These are phyloP conservation scores for Podosphaera xanthii DNA, from an alignment of 2,329 filamentous ascomycete genomes.

Conservation along the genomic window DNA sequence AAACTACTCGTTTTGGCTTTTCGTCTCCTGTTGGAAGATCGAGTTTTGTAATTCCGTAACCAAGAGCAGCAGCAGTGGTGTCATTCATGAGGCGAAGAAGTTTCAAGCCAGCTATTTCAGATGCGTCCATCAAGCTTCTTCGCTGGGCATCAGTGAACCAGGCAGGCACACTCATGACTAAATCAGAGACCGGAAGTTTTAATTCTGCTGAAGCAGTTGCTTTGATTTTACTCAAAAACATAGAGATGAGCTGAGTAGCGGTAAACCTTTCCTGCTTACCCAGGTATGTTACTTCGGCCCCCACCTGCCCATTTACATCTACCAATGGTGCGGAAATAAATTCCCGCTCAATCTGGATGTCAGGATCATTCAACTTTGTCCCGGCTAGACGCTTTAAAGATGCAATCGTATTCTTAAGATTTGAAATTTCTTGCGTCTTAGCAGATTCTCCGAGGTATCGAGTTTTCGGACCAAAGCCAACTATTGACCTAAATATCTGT, in stretches of 20 bases:
- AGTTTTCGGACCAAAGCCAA: conserved; percentile 83
- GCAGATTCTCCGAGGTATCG: conserved; percentile 87
- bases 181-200: conserved; percentile 73
- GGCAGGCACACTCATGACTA: conserved; percentile 81
- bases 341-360: conserved; percentile 80
- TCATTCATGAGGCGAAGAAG: conserved; percentile 90
- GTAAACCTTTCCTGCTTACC: conserved; percentile 91
- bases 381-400: conserved; percentile 84
- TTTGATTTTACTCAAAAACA: conserved; percentile 92
- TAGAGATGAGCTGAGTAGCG: conserved; percentile 79
- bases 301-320: conserved; percentile 83
- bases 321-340: conserved; percentile 69
- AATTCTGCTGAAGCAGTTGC: conserved; percentile 69
- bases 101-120: conserved; percentile 85
- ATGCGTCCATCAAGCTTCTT: conserved; percentile 68
- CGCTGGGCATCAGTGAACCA: conserved; percentile 97
- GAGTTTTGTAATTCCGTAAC: conserved; percentile 93
- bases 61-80: conserved; percentile 84
- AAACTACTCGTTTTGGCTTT: conserved; percentile 73
- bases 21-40: conserved; percentile 77
- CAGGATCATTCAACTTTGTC: conserved; percentile 68
- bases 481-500: conserved; percentile 43
- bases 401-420: conserved; percentile 95
- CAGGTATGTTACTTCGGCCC: conserved; percentile 78
- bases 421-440: conserved; percentile 97